Evolutionary conservation across 1,284 basidiomycete species (phyloP).

Genomic region (Ustilago curta): DNA sequence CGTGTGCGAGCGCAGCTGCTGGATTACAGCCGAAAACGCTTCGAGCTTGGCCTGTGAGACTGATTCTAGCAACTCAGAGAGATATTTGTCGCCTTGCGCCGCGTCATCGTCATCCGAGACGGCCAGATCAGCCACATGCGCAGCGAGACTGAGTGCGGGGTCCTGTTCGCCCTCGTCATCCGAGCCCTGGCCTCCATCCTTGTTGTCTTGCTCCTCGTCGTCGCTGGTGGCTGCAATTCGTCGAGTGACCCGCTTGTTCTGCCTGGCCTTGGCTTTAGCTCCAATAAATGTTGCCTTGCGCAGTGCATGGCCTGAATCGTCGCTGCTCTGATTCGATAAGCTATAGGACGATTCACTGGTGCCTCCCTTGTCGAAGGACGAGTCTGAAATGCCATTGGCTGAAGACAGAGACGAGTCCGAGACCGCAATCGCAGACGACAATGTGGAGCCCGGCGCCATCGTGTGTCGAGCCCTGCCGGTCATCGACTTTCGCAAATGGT

Average conservation of each 20-base stretch:
- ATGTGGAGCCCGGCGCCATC: background rate
- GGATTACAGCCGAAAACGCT: conserved; percentile 15
- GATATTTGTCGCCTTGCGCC: background rate
- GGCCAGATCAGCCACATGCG: conserved; percentile 15
- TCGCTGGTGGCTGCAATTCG: conserved; percentile 27
- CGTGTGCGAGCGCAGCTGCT: conserved; percentile 6
- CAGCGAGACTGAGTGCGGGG: conserved; percentile 21
- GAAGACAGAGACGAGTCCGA: conserved; percentile 31
- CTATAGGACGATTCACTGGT: conserved; percentile 31
- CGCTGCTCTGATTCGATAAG: conserved; percentile 11
- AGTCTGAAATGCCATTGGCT: conserved; percentile 11
- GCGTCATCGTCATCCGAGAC: conserved; percentile 12
- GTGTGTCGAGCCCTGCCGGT: conserved; percentile 18
- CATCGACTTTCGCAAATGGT: conserved; percentile 21
- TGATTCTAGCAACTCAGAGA: conserved; percentile 23
- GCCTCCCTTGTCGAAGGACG: conserved; percentile 17
- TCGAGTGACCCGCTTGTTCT: conserved; percentile 22
- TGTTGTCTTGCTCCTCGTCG: conserved; percentile 20
- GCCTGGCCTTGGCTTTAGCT: conserved; percentile 19
- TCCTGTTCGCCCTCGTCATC: conserved; percentile 31
- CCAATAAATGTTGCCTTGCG: background rate
- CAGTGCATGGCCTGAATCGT: conserved; percentile 1
- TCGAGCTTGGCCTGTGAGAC: conserved; percentile 33
- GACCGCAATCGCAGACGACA: conserved; percentile 10
- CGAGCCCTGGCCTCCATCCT: conserved; percentile 7